A percentile compares a stretch with the other conserved stretches of the same genome.
Evolutionary conservation across 108 stramenopile species (phyloP).

Genomic region (Chaetoceros tenuissimus): DNA sequence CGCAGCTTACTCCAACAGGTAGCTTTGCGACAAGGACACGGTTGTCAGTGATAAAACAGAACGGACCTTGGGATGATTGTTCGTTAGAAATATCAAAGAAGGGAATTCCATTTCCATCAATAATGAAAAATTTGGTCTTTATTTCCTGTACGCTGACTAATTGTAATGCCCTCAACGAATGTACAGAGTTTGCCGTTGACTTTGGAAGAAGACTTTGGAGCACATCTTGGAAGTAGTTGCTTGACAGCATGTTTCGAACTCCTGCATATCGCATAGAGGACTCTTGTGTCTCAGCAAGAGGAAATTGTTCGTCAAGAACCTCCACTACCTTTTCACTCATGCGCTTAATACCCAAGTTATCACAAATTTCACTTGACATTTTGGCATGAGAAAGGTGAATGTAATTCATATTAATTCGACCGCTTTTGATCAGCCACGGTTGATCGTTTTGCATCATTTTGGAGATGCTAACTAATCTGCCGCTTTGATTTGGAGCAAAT

Average conservation of each 20-base stretch:
- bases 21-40: neutral
- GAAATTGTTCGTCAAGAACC: neutral
- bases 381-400: neutral
- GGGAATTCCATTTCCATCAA: neutral
- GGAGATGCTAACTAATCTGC: neutral
- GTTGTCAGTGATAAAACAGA: neutral
- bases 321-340: neutral
- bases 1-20: neutral
- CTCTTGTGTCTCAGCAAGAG: neutral
- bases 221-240: neutral
- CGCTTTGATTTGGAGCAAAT: neutral
- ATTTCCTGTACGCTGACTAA: neutral
- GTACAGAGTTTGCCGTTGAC: neutral
- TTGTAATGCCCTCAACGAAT: neutral
- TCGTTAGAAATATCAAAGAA: neutral
- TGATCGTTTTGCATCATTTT: constrained; percentile 1
- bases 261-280: too few relatives aligned
- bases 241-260: neutral
- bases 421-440: neutral
- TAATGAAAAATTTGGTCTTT: neutral
- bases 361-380: neutral
- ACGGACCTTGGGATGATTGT: neutral
- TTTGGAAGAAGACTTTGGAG: neutral
- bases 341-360: neutral
- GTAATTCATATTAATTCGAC: neutral